A percentile compares a stretch with the other conserved stretches of the same genome.
phyloP scores from a whole-genome alignment of 768 basidiomycete genomes.

The Lyophyllum decastes region DNA sequence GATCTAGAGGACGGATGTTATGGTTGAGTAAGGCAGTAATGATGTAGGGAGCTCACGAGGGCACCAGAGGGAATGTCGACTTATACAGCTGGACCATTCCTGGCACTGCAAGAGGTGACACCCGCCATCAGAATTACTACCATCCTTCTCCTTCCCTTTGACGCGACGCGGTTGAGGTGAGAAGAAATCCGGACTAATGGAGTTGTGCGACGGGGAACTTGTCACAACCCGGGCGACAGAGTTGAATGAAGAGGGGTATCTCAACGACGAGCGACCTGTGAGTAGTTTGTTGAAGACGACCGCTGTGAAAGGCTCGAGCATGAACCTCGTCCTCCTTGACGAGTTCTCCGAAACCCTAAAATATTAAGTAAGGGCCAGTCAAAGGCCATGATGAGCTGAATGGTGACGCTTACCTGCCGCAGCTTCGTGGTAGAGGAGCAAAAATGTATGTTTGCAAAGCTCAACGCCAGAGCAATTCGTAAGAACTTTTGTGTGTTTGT shows the following conservation, averaged over 20 bases:
- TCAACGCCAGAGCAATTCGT: not conserved
- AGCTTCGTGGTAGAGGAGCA: constrained; percentile 5
- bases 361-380: not conserved
- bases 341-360: constrained; percentile 17
- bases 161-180: constrained; percentile 50
- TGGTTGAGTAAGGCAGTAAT: not conserved
- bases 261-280: constrained; percentile 31
- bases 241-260: constrained; percentile 22
- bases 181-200: constrained; percentile 52
- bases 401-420: constrained; percentile 14
- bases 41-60: constrained; percentile 28
- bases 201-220: constrained; percentile 24
- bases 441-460: not conserved
- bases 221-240: constrained; percentile 19
- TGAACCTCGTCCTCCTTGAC: constrained; percentile 30
- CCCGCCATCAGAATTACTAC: constrained; percentile 26
- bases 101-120: constrained; percentile 37
- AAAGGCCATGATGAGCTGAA: not conserved
- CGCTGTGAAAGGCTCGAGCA: constrained; percentile 66
- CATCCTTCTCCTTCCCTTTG: constrained; percentile 56
- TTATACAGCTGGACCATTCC: constrained; percentile 46
- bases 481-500: constrained; percentile 16
- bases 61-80: constrained; percentile 49
- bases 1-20: constrained; percentile 17
- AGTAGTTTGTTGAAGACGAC: constrained; percentile 52